phyloP scores from a whole-genome alignment of 208 protist genomes.

The Histomonas meleagridis region DNA sequence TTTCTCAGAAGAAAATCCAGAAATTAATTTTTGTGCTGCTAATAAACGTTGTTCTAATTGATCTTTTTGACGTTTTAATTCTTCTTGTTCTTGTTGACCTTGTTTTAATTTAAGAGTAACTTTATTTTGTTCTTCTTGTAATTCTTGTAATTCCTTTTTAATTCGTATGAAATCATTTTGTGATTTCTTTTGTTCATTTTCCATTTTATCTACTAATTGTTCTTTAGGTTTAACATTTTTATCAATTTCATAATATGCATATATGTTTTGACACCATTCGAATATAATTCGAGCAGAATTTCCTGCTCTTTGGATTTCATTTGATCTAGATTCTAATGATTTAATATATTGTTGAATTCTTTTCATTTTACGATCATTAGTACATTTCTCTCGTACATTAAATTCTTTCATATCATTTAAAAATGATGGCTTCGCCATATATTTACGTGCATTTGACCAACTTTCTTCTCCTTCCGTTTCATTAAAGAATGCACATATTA shows the following conservation, averaged over 20 bases:
- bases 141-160: constrained; percentile 67
- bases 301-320: constrained; percentile 63
- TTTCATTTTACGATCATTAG: constrained; percentile 56
- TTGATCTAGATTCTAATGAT: constrained; percentile 63
- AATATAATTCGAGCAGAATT: constrained; percentile 74
- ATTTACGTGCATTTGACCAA: constrained; percentile 52
- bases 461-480: constrained; percentile 43
- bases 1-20: constrained; percentile 84
- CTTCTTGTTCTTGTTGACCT: constrained; percentile 69
- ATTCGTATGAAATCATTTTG: constrained; percentile 76
- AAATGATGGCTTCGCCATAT: constrained; percentile 61
- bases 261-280: constrained; percentile 87
- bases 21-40: constrained; percentile 80
- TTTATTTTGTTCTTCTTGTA: constrained; percentile 62
- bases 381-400: background rate
- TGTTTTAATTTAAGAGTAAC: constrained; percentile 63
- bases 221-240: constrained; percentile 89
- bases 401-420: constrained; percentile 40
- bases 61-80: constrained; percentile 72
- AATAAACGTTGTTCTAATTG: constrained; percentile 79
- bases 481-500: constrained; percentile 14
- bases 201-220: constrained; percentile 71
- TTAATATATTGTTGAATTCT: constrained; percentile 62
- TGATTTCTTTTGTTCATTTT: constrained; percentile 69
- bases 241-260: constrained; percentile 83